A percentile compares a stretch with the other conserved stretches of the same genome.
phyloP scores from a whole-genome alignment of 2,329 filamentous ascomycete species.

The Monilinia polystroma region DNA sequence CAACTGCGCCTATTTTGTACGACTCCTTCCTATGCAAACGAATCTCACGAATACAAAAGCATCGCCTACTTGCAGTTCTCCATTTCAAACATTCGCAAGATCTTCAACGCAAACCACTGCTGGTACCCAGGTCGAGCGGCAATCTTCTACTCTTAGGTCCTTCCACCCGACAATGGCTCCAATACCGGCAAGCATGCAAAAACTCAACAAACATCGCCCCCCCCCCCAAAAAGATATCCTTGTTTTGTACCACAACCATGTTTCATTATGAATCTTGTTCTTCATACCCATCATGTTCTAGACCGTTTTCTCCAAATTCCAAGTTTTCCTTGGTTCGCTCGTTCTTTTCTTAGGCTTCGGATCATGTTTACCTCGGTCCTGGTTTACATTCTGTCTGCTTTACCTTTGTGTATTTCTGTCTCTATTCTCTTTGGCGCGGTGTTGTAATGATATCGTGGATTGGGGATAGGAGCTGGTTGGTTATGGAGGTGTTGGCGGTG shows the following conservation, averaged over 20 bases:
- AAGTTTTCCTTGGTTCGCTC: not conserved
- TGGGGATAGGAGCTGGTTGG: not conserved
- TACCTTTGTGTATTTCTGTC: not conserved
- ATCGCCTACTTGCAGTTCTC: not conserved
- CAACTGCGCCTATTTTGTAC: not conserved
- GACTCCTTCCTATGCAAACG: not conserved
- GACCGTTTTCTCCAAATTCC: not conserved
- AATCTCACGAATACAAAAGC: not conserved
- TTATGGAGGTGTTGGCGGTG: slow-evolving; percentile 7
- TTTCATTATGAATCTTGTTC: not conserved
- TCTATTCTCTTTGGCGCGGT: not conserved
- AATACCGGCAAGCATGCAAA: not conserved
- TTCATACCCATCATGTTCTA: slow-evolving; percentile 7
- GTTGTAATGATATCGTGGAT: not conserved
- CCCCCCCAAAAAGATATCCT: not conserved
- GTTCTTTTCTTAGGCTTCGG: not conserved
- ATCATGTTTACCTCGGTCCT: too few relatives aligned
- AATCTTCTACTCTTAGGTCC: not conserved
- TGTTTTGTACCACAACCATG: slow-evolving; percentile 4
- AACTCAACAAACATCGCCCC: not conserved
- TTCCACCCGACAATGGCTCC: not conserved
- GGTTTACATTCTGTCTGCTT: not conserved
- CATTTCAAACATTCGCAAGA: not conserved
- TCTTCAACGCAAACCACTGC: not conserved
- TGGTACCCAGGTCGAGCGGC: not conserved